phyloP scores from a whole-genome alignment of 805 yeast genomes.

The Schwanniomyces vanrijiae region DNA sequence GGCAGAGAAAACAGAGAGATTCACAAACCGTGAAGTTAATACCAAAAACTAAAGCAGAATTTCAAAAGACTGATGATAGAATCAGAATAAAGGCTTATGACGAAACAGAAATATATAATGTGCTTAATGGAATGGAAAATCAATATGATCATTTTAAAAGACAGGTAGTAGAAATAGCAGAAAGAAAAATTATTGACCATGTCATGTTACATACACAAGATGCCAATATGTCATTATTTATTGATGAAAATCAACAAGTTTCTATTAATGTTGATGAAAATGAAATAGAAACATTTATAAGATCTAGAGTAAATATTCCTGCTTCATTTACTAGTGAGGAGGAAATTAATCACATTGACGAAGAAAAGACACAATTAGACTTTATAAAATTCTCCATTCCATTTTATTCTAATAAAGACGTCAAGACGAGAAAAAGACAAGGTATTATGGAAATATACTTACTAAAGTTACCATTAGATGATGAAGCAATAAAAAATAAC shows the following conservation, averaged over 20 bases:
- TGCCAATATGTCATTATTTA: constrained; percentile 12
- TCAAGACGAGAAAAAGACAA: constrained; percentile 17
- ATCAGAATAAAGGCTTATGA: constrained; percentile 30
- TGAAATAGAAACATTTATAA: constrained; percentile 25
- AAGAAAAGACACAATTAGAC: constrained; percentile 3
- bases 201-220: constrained; percentile 12
- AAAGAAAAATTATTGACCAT: constrained; percentile 25
- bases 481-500: constrained; percentile 2
- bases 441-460: constrained; percentile 35
- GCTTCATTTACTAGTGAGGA: constrained; percentile 8
- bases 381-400: constrained; percentile 39
- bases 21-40: constrained; percentile 15
- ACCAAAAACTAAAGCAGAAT: constrained; percentile 2
- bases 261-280: constrained; percentile 19
- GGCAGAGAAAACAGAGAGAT: constrained; percentile 10
- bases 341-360: constrained; percentile 1
- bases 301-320: constrained; percentile 12
- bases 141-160: constrained; percentile 34
- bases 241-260: constrained; percentile 35
- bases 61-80: constrained; percentile 6
- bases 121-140: constrained; percentile 34
- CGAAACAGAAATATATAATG: constrained; percentile 29
- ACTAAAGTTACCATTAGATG: constrained; percentile 15
- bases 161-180: constrained; percentile 27
- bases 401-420: constrained; percentile 22